Percentiles rank a stretch among this genome's conserved stretches.
These are phyloP conservation scores for Dipteronia sinensis DNA, from an alignment of 345 rosid genomes.

Conservation along the genomic window DNA sequence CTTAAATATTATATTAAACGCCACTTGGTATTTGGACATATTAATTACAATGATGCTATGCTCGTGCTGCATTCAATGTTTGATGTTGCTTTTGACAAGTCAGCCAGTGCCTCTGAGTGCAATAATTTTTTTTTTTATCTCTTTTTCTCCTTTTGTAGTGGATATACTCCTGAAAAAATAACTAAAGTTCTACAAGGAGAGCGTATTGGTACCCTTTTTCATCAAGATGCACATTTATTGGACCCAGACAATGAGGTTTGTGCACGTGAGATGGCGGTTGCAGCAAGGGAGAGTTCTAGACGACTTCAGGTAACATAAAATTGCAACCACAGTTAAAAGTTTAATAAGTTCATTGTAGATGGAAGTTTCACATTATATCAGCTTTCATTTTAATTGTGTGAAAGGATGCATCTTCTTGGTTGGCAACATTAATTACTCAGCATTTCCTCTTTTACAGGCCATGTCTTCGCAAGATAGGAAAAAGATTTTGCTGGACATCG, in stretches of 20 bases:
- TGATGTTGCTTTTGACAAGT: neutral
- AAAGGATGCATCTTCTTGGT: neutral
- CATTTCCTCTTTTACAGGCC: constrained; percentile 46
- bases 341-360: constrained; percentile 11
- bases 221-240: constrained; percentile 85
- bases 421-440: constrained; percentile 11
- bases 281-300: constrained; percentile 92
- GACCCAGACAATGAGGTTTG: constrained; percentile 51
- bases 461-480: constrained; percentile 74
- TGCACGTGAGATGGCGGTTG: constrained; percentile 88
- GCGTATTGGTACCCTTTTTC: constrained; percentile 89
- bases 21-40: neutral
- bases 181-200: constrained; percentile 86
- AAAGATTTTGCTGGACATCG: constrained; percentile 71
- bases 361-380: constrained; percentile 12
- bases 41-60: neutral
- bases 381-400: neutral
- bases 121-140: constrained; percentile 18
- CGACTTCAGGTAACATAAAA: constrained; percentile 69
- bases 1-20: neutral
- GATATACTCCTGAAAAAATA: constrained; percentile 73
- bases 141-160: constrained; percentile 51
- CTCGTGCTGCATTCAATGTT: neutral
- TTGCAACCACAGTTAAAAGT: constrained; percentile 9
- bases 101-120: neutral